Evolutionary conservation across 2,329 filamentous ascomycete genomes (phyloP).

Genomic region (Salinomyces thailandicus): DNA sequence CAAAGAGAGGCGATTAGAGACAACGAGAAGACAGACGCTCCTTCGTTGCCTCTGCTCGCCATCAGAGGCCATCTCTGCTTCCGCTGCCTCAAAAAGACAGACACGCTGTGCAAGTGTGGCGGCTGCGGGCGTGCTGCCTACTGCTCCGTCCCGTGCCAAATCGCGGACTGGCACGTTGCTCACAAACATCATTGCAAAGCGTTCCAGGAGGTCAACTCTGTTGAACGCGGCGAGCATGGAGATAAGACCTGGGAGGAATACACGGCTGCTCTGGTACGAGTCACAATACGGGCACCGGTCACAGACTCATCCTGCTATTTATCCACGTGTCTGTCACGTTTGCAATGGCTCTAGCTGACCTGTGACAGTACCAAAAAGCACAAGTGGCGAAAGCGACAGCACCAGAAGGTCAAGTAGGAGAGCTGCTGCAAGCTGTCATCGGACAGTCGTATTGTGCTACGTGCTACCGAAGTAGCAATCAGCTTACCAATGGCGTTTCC

Average conservation of each 20-base stretch:
- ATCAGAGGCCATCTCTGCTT: conserved; percentile 5
- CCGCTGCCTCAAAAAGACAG: background rate
- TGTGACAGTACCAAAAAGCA: background rate
- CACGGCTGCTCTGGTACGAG: background rate
- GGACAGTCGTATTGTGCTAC: conserved; percentile 3
- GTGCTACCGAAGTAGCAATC: conserved; percentile 1
- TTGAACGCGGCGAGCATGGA: background rate
- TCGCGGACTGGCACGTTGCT: conserved; percentile 1
- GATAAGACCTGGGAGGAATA: background rate
- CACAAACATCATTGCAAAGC: conserved; percentile 2
- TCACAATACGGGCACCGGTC: too few relatives aligned
- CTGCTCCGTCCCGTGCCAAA: conserved; percentile 2
- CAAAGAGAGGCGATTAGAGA: conserved; percentile 3
- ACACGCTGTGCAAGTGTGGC: background rate
- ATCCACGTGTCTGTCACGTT: too few relatives aligned
- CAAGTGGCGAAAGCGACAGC: background rate
- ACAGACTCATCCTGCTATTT: too few relatives aligned
- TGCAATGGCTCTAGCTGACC: too few relatives aligned
- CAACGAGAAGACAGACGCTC: background rate
- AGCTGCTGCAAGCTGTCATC: background rate
- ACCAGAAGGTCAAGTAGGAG: background rate
- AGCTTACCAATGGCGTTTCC: background rate
- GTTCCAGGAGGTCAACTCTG: background rate
- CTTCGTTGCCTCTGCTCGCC: conserved; percentile 1
- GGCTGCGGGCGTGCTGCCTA: background rate